phyloP scores from a whole-genome alignment of 169 alveolate genomes.

The Plasmodium gonderi region DNA sequence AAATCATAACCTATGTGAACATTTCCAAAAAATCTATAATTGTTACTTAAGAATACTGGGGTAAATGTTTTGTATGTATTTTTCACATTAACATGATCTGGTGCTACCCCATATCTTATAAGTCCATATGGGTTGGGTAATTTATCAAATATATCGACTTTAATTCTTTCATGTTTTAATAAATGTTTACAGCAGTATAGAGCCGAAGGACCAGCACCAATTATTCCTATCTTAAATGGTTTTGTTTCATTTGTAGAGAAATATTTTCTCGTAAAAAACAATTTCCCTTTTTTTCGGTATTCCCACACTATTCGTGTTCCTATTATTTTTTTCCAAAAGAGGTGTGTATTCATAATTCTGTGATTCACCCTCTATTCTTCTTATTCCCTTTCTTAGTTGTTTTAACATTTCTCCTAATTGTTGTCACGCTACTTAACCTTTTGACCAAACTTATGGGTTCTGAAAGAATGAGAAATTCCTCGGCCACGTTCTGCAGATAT shows the following conservation, averaged over 20 bases:
- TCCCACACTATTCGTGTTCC: background rate
- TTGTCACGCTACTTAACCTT: too few species aligned
- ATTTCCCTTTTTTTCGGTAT: background rate
- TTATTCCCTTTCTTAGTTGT: too few species aligned
- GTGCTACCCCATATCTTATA: constrained; percentile 91
- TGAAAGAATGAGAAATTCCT: too few species aligned
- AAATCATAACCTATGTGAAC: constrained; percentile 79
- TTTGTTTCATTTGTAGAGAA: constrained; percentile 33
- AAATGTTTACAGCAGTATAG: constrained; percentile 87
- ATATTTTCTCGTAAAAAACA: background rate
- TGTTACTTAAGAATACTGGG: constrained; percentile 67
- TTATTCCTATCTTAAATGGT: constrained; percentile 80
- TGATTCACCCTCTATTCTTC: background rate
- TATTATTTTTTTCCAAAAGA: background rate
- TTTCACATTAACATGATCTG: constrained; percentile 86
- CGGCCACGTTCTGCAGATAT: too few species aligned
- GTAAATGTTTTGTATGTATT: constrained; percentile 79
- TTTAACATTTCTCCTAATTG: too few species aligned
- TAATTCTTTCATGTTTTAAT: constrained; percentile 75
- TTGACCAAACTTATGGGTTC: too few species aligned
- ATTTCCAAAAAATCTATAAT: constrained; percentile 85
- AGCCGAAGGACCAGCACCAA: constrained; percentile 93
- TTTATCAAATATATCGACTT: constrained; percentile 87
- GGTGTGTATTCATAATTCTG: background rate
- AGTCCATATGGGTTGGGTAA: constrained; percentile 89